A percentile compares a stretch with the other conserved stretches of the same genome.
Evolutionary conservation across 257 asterid genomes (phyloP).

Genomic region (Fraxinus anomala): DNA sequence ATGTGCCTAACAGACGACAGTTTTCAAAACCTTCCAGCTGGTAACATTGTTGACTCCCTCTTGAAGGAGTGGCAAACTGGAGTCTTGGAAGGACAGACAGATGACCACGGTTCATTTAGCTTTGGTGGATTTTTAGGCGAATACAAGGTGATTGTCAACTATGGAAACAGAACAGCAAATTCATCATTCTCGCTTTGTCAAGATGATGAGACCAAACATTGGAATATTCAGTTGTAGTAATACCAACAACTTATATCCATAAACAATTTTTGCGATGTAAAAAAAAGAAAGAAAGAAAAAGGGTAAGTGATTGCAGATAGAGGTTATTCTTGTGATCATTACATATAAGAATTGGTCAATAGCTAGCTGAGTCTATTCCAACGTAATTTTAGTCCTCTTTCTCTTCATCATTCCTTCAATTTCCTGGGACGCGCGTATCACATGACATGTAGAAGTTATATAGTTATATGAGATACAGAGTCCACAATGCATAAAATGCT

Average conservation of each 20-base stretch:
- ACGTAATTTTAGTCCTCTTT: background rate
- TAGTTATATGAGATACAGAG: background rate
- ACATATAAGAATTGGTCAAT: background rate
- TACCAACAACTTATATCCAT: background rate
- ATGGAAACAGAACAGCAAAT: slow-evolving; percentile 31
- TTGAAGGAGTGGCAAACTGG: slow-evolving; percentile 63
- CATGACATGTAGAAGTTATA: background rate
- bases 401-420: background rate
- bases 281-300: background rate
- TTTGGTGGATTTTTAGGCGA: slow-evolving; percentile 56
- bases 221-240: slow-evolving; percentile 39
- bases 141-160: slow-evolving; percentile 37
- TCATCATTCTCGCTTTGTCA: slow-evolving; percentile 41
- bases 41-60: slow-evolving; percentile 46
- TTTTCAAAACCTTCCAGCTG: slow-evolving; percentile 53
- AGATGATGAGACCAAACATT: slow-evolving; percentile 50
- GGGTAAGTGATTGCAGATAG: background rate
- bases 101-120: slow-evolving; percentile 44
- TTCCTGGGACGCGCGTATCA: background rate
- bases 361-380: background rate
- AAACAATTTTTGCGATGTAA: background rate
- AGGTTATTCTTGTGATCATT: background rate
- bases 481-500: background rate
- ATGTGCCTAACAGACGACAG: slow-evolving; percentile 56
- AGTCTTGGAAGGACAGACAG: slow-evolving; percentile 45